Evolutionary conservation across 2,329 filamentous ascomycete genomes (phyloP).

Genomic region (Cladophialophora yegresii): DNA sequence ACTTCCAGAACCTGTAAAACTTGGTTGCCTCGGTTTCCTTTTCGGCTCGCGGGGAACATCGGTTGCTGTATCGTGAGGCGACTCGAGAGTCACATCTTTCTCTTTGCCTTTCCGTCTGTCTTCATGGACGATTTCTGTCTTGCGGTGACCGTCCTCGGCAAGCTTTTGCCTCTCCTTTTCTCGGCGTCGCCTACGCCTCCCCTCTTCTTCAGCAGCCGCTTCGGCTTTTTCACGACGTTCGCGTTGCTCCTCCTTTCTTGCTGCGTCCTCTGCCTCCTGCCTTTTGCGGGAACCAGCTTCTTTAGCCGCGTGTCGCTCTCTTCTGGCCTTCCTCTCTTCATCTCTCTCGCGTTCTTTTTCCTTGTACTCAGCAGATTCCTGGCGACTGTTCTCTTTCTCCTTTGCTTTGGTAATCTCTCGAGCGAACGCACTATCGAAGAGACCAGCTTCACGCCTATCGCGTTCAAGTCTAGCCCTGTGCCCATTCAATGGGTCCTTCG

Average conservation of each 20-base stretch:
- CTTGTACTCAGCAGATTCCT: slow-evolving; percentile 32
- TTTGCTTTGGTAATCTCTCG: slow-evolving; percentile 38
- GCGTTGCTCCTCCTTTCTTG: slow-evolving; percentile 3
- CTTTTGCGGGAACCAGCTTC: slow-evolving; percentile 19
- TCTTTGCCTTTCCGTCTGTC: slow-evolving; percentile 21
- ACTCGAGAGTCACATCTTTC: slow-evolving; percentile 5
- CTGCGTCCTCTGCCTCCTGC: slow-evolving; percentile 24
- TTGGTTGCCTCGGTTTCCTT: slow-evolving; percentile 22
- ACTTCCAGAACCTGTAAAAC: slow-evolving; percentile 26
- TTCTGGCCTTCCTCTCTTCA: slow-evolving; percentile 25
- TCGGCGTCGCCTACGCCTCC: slow-evolving; percentile 15
- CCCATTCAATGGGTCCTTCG: slow-evolving; percentile 29
- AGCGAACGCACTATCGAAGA: slow-evolving; percentile 40
- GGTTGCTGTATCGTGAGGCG: slow-evolving; percentile 5
- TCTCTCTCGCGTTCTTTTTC: slow-evolving; percentile 25
- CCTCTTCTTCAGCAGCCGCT: slow-evolving; percentile 12
- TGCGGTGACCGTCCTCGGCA: slow-evolving; percentile 11
- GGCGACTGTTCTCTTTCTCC: slow-evolving; percentile 36
- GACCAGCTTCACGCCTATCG: slow-evolving; percentile 39
- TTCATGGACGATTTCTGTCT: slow-evolving; percentile 9
- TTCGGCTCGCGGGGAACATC: slow-evolving; percentile 10
- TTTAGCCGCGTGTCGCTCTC: slow-evolving; percentile 26
- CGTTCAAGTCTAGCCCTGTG: slow-evolving; percentile 40
- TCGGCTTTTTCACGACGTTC: slow-evolving; percentile 5
- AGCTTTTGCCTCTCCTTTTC: slow-evolving; percentile 20